These are phyloP conservation scores for Lachancea kluyveri DNA, from an alignment of 805 yeast genomes.

Conservation along the genomic window DNA sequence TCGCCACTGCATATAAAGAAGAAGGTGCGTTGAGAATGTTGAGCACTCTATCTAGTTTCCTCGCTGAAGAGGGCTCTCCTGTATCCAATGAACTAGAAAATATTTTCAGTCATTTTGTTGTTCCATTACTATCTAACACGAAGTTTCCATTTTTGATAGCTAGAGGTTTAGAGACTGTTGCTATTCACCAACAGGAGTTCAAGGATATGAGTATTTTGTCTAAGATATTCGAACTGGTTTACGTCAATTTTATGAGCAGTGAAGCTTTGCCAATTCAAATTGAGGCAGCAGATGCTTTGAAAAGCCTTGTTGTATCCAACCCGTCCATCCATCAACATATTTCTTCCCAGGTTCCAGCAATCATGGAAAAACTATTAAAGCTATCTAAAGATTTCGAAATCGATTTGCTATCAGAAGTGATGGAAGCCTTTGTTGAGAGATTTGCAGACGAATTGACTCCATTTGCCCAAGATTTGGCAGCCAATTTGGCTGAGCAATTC, in stretches of 20 bases:
- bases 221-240: slow-evolving; percentile 36
- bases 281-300: slow-evolving; percentile 83
- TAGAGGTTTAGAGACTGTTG: slow-evolving; percentile 56
- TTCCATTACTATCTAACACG: slow-evolving; percentile 54
- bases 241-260: slow-evolving; percentile 33
- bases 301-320: slow-evolving; percentile 63
- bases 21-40: slow-evolving; percentile 81
- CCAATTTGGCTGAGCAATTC: slow-evolving; percentile 57
- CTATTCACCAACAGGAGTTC: slow-evolving; percentile 32
- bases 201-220: slow-evolving; percentile 35
- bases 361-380: slow-evolving; percentile 73
- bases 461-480: slow-evolving; percentile 64
- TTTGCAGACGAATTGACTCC: slow-evolving; percentile 87
- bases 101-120: slow-evolving; percentile 52
- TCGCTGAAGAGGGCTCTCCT: slow-evolving; percentile 37
- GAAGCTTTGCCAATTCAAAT: slow-evolving; percentile 69
- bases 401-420: slow-evolving; percentile 82
- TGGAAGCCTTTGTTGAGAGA: slow-evolving; percentile 89
- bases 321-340: slow-evolving; percentile 62
- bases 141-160: slow-evolving; percentile 63
- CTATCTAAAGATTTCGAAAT: slow-evolving; percentile 77
- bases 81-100: slow-evolving; percentile 51
- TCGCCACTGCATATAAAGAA: slow-evolving; percentile 49
- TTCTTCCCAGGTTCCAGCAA: slow-evolving; percentile 64
- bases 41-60: slow-evolving; percentile 52